Evolutionary conservation across 2,329 filamentous ascomycete genomes (phyloP).

Genomic region (Sphaerulina populicola): DNA sequence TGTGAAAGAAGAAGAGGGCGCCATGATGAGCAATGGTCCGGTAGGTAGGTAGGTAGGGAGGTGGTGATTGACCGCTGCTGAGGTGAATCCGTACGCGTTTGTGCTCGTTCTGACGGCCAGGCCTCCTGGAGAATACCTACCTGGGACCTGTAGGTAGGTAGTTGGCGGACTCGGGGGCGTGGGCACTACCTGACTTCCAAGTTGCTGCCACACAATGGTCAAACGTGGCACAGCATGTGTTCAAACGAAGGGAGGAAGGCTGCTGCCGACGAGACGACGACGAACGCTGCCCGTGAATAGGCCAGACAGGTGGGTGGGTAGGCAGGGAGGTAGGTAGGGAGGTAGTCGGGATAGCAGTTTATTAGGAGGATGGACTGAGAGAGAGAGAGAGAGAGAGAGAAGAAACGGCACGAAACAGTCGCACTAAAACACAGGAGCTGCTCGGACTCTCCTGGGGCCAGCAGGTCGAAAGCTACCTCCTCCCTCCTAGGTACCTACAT

Average conservation of each 20-base stretch:
- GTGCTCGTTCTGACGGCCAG: background rate
- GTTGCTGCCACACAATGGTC: slow-evolving; percentile 9
- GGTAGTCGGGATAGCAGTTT: too few relatives aligned
- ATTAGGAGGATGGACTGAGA: slow-evolving; percentile 4
- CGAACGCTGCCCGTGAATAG: background rate
- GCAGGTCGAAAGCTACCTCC: background rate
- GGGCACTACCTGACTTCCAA: too few relatives aligned
- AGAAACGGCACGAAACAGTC: background rate
- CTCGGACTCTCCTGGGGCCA: slow-evolving; percentile 2
- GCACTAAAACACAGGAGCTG: background rate
- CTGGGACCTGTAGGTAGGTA: too few relatives aligned
- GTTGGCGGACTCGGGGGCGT: background rate
- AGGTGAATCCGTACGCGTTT: slow-evolving; percentile 10
- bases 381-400: too few relatives aligned
- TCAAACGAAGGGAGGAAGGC: background rate
- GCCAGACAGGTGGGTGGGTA: background rate
- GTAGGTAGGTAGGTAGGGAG: too few relatives aligned
- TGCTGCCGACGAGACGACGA: background rate
- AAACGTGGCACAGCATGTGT: slow-evolving; percentile 8
- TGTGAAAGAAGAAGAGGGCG: slow-evolving; percentile 43
- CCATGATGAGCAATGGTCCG: slow-evolving; percentile 34
- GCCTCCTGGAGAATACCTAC: background rate
- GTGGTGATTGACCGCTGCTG: slow-evolving; percentile 10
- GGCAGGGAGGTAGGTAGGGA: too few relatives aligned
- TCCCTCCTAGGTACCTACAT: too few relatives aligned